phyloP scores from a whole-genome alignment of 768 basidiomycete species.

The Hericium alpestre region DNA sequence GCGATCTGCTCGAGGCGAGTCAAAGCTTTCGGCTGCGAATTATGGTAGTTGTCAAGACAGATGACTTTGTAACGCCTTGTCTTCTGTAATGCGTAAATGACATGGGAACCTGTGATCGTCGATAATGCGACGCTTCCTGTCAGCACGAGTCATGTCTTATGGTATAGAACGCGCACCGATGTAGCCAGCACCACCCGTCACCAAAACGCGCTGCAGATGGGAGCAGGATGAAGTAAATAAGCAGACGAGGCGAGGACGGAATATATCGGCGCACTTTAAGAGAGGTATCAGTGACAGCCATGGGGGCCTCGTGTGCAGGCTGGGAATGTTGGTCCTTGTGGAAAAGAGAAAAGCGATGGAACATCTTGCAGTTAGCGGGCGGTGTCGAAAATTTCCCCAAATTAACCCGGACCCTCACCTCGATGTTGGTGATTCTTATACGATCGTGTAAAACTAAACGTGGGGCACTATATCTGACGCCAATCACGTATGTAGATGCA shows the following conservation, averaged over 20 bases:
- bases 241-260: not conserved
- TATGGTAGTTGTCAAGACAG: conserved; percentile 91
- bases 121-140: not conserved
- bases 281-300: not conserved
- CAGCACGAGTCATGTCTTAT: not conserved
- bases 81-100: conserved; percentile 76
- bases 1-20: conserved; percentile 74
- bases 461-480: not conserved
- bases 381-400: not conserved
- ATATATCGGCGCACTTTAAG: conserved; percentile 7
- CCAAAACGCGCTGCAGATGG: conserved; percentile 42
- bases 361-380: not conserved
- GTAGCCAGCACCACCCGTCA: conserved; percentile 82
- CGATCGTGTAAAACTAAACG: not conserved
- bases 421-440: not conserved
- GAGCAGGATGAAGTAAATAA: conserved; percentile 8
- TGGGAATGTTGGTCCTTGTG: not conserved
- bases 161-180: conserved; percentile 45
- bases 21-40: conserved; percentile 72
- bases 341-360: not conserved
- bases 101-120: conserved; percentile 68
- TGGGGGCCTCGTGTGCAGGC: not conserved
- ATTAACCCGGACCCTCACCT: no score
- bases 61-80: conserved; percentile 87
- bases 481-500: not conserved